Base-by-base conservation (phyloP, 495 filamentous ascomycete species). In the Symbiotaphrina buchneri region DNA sequence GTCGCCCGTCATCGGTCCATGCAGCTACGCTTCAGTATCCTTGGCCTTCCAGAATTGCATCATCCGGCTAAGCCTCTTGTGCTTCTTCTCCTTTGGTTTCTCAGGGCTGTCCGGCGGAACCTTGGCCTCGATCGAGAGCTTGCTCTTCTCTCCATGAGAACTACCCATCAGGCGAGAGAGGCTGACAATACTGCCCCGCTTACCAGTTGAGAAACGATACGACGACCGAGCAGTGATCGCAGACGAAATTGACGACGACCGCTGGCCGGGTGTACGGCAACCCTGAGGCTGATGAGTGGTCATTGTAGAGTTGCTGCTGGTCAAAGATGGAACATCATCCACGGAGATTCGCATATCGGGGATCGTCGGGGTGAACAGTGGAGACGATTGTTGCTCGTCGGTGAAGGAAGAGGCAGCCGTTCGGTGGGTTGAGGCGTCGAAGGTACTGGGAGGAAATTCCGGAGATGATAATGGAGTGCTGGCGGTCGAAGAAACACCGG, bases 311-410 rank as follows among this genome's bases (percentile, higher is more conserved):
- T 79, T 68, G 45, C 76, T 83, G 49, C 76, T 84, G 11, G 74
- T 83, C 18, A 92, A 51, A 19, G 82, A 91, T 5, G 83, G 83
- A 7, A 85, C 76, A 51, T 83, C 79, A 34, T 91, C 82, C 15
- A 81, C 62, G 5, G 83, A 91, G 13, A 71, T 59, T 31, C 81
- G 73, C 8, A 72, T 36, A 36, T 71, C 66, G 10, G 66, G 66
- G 4, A 65, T 63, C 19, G 67, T 65, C 31, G 74, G 69, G 21
- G 67, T 64, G 41, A 71, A 56, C 4, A 65, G 47, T 5, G 71
- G 44, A 3, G 73, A 61, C 37, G 66, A 55, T 45, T 55, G 63
- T 15, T 66, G 67, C 23, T 72, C 69, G 34, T 83, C 73, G 2
- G 62, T 69, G 39, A 72, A 59, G 1, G 74, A 79, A 2, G 74